Conservation (phyloP, 2,329 filamentous ascomycete species). For the Calonectria hongkongensis region DNA sequence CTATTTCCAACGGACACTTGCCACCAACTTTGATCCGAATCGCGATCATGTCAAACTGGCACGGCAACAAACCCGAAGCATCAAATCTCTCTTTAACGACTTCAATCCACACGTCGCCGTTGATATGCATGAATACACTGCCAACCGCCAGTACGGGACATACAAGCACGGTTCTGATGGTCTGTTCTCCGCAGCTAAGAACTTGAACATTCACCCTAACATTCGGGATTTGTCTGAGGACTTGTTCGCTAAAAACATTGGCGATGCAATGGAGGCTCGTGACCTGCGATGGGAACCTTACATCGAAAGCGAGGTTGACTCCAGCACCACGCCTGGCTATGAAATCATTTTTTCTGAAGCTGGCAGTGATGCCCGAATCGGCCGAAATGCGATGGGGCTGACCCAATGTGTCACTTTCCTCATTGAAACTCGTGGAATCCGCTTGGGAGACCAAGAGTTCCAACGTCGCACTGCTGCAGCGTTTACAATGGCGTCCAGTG, state of each 20-base stretch:
- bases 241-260: conserved; percentile 55
- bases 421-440: conserved; percentile 57
- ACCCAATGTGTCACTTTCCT: conserved; percentile 57
- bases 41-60: conserved; percentile 59
- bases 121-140: conserved; percentile 59
- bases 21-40: conserved; percentile 58
- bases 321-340: conserved; percentile 42
- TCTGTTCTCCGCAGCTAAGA: conserved; percentile 59
- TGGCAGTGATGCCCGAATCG: conserved; percentile 56
- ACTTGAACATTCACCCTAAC: conserved; percentile 57
- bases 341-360: conserved; percentile 52
- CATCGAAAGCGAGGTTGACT: conserved; percentile 39
- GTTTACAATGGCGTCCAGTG: conserved; percentile 52
- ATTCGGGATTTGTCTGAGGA: conserved; percentile 56
- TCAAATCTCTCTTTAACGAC: conserved; percentile 54
- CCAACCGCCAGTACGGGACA: conserved; percentile 46
- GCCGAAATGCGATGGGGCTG: conserved; percentile 55
- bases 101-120: conserved; percentile 57
- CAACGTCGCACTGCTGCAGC: conserved; percentile 55
- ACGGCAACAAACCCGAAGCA: conserved; percentile 56
- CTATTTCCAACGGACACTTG: conserved; percentile 58
- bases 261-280: conserved; percentile 53
- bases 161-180: conserved; percentile 55
- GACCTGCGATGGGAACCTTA: conserved; percentile 57
- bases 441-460: conserved; percentile 57